Base-by-base conservation (phyloP, 2,329 filamentous ascomycete species). In the Sclerotinia subarctica region DNA sequence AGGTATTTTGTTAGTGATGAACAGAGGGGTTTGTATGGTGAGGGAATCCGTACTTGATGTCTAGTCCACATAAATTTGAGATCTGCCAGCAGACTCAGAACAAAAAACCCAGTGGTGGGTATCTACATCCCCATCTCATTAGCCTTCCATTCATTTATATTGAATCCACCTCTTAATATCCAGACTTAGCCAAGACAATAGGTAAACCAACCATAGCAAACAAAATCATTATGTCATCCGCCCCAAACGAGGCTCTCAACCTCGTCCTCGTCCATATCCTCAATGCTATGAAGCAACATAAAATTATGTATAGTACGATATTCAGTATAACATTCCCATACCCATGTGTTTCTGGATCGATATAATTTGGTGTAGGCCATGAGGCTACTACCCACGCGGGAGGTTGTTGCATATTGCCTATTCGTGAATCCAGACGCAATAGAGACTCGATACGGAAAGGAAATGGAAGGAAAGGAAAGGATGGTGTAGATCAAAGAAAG, bases 211-310 rank as follows among this genome's bases (percentile, higher is more conserved):
- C 73, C 72, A 83, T 77, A 13, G 80, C 79, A 47, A 81, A 38
- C 19, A 81, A 73, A 65, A 84, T 82, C 15, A 84, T 72, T 10
- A 79, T 65, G 72, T 84, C 82, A 70, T 84, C 82, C 3, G 80
- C 49, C n/a, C 82, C 82, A 46, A 80, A 77, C 19, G 80, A 83
- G 69, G 76, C 80, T 24, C 79, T 80, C 29, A 84, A 75, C 19
- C 74, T 74, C 1, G 81, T 68, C 46, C 82, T 78, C 26, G 82
- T 82, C 74, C 80, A 84, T 65, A 85, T 76, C 24, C 83, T 79
- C 46, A 82, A 76, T n/a, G 72, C 66, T 58, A 81, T 80, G 4
- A 83, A 77, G 1, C 79, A 47, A 13, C 81, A 75, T 1, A 82
- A 78, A 2, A 83, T 66, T 6, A 69, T 69, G 17, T 80, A 75